Evolutionary conservation across 805 yeast species (phyloP), one percentile per base, ranked within the genome.

Genomic region (Candida methanosorbosa): DNA sequence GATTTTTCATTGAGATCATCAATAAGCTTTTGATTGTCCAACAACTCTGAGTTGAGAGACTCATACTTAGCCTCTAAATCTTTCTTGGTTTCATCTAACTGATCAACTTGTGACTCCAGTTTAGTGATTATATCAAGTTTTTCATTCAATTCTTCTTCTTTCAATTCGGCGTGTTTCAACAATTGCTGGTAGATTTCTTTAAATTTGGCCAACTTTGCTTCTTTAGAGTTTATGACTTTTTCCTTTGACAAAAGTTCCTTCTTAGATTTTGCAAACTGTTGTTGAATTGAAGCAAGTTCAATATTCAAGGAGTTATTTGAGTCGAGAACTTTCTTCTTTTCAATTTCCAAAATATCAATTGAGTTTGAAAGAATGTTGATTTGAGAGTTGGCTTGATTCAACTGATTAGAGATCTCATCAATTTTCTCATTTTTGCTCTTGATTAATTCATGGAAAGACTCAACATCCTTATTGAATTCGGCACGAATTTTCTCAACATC

Each of bases 401-500:
- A 14, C 7, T 26, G 9, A 30, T 33, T 33, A 13, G 33, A 29
- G 15, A 52, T 41, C 23, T 40, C 40, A 8, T 50, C 45, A 18
- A 49, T 38, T 34, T 56, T 11, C 11, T 21, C 23, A 21, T 21
- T 21, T 21, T 21, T 21, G 7, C 9, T 21, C 23, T 21, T 21
- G 23, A 21, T 21, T 21, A 11, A 8, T 7, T 8, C 11, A 8
- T 21, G 23, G 7, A 21, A 21, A 11, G 23, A 21, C 11, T 21
- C 23, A 21, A 21, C 11, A 8, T 11, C 11, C 7, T 7, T 8
- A 7, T 21, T 7, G 23, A 21, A 11, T 50, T 44, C 18, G 48
- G 38, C 32, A 53, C 48, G 47, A 29, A 52, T 42, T 25, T 40
- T 39, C 5, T 49, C 45, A 20, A 48, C 39, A 32, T 56, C 46